Percentiles rank a stretch among this genome's conserved stretches.
These are phyloP conservation scores for Plicaturopsis crispa DNA, from an alignment of 768 basidiomycete genomes.

Conservation along the genomic window DNA sequence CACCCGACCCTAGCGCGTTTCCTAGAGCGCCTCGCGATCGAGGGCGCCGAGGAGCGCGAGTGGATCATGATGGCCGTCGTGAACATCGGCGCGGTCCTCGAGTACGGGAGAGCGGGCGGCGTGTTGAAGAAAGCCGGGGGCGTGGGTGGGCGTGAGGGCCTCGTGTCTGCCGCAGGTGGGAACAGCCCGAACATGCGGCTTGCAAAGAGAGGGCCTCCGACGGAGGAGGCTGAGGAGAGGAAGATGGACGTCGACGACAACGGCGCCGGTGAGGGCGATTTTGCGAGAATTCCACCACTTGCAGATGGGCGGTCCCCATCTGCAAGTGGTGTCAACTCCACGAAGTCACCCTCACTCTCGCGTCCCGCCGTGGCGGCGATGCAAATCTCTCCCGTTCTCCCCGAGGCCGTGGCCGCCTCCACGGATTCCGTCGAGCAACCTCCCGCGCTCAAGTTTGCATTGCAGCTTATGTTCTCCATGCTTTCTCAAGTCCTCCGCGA, in stretches of 20 bases:
- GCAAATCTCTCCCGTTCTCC: too few species aligned
- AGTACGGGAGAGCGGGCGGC: constrained; percentile 77
- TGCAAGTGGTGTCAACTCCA: too few species aligned
- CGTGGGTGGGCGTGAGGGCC: constrained; percentile 40
- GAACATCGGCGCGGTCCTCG: constrained; percentile 75
- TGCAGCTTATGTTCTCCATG: constrained; percentile 74
- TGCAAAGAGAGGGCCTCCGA: constrained; percentile 32
- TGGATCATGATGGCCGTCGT: constrained; percentile 97
- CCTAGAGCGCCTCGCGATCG: constrained; percentile 79
- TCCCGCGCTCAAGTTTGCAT: constrained; percentile 60
- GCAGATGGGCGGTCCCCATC: constrained; percentile 16
- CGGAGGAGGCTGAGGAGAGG: constrained; percentile 23
- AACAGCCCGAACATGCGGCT: constrained; percentile 34
- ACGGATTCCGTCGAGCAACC: constrained; percentile 36
- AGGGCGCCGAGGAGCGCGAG: constrained; percentile 67
- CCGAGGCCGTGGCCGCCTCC: neutral
- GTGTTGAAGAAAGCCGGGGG: constrained; percentile 63
- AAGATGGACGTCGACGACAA: constrained; percentile 59
- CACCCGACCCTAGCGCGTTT: constrained; percentile 73
- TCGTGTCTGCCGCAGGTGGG: constrained; percentile 26
- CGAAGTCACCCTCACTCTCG: constrained; percentile 16
- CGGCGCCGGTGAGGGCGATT: constrained; percentile 25
- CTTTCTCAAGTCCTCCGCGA: constrained; percentile 63
- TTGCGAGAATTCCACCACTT: constrained; percentile 1
- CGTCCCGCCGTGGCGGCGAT: too few species aligned